A percentile compares a stretch with the other conserved stretches of the same genome.
These are phyloP conservation scores for Fistulinella prunicolor DNA, from an alignment of 768 basidiomycete genomes.

Conservation along the genomic window DNA sequence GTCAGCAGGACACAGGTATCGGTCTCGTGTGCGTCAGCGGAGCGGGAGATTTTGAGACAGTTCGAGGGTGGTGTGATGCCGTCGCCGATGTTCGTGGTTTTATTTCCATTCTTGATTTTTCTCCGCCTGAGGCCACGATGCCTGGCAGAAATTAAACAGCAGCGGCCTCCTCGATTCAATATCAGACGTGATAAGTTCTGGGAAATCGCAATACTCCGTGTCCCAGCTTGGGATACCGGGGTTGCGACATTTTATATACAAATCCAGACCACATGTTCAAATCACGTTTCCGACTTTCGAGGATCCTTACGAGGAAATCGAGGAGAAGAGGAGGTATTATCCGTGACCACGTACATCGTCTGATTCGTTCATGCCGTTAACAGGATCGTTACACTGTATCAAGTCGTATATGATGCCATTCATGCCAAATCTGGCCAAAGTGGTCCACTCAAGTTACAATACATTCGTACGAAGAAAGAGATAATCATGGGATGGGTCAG, in stretches of 20 bases:
- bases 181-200: slow-evolving; percentile 42
- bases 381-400: slow-evolving; percentile 85
- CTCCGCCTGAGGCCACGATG: not conserved
- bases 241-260: slow-evolving; percentile 92
- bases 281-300: slow-evolving; percentile 84
- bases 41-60: slow-evolving; percentile 81
- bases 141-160: slow-evolving; percentile 55
- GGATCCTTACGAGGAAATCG: slow-evolving; percentile 69
- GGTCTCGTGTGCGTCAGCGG: slow-evolving; percentile 80
- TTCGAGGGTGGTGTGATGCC: slow-evolving; percentile 70
- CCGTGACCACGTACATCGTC: not conserved
- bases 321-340: slow-evolving; percentile 58
- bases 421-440: slow-evolving; percentile 88
- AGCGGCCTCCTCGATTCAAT: slow-evolving; percentile 58
- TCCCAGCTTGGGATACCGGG: slow-evolving; percentile 85
- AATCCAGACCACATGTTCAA: slow-evolving; percentile 86
- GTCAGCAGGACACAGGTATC: slow-evolving; percentile 38
- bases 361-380: slow-evolving; percentile 4
- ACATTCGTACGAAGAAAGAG: slow-evolving; percentile 81
- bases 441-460: slow-evolving; percentile 80
- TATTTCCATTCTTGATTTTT: not conserved
- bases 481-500: slow-evolving; percentile 93
- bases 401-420: slow-evolving; percentile 81
- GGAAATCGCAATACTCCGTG: slow-evolving; percentile 61
- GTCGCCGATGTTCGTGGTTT: slow-evolving; percentile 51